These are phyloP conservation scores for Tolypocladium capitatum DNA, from an alignment of 2,329 filamentous ascomycete species.

Conservation along the genomic window DNA sequence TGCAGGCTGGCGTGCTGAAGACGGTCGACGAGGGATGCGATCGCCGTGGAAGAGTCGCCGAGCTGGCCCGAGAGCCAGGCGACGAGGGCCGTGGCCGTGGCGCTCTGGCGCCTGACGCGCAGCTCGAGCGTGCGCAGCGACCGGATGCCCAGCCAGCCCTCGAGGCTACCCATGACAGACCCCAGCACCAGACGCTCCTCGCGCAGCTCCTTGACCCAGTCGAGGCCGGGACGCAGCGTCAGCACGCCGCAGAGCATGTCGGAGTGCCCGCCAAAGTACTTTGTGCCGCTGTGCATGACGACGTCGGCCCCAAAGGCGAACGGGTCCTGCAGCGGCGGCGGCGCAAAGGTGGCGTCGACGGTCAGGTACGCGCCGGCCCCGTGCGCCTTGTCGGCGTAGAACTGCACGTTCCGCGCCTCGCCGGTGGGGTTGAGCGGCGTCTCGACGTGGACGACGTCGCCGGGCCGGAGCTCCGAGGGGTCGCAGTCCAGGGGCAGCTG, in stretches of 20 bases:
- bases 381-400: constrained; percentile 62
- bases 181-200: constrained; percentile 67
- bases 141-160: constrained; percentile 83
- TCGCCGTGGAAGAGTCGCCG: constrained; percentile 19
- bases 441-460: constrained; percentile 83
- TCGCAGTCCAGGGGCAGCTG: constrained; percentile 59
- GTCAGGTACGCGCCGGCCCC: constrained; percentile 60
- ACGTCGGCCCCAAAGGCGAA: constrained; percentile 71
- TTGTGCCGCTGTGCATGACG: constrained; percentile 86
- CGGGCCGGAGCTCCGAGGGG: constrained; percentile 51
- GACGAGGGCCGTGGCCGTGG: constrained; percentile 57
- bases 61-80: constrained; percentile 51
- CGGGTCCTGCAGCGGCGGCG: constrained; percentile 78
- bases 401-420: constrained; percentile 58
- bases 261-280: constrained; percentile 92
- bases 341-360: constrained; percentile 86
- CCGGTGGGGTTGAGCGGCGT: constrained; percentile 89
- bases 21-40: constrained; percentile 42
- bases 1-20: constrained; percentile 75
- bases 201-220: constrained; percentile 48
- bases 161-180: constrained; percentile 74
- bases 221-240: constrained; percentile 40
- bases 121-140: constrained; percentile 78
- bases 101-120: constrained; percentile 63
- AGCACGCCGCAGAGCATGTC: constrained; percentile 86